Conservation (phyloP, 495 filamentous ascomycete genomes). For the Chaetomidium leptoderma region DNA sequence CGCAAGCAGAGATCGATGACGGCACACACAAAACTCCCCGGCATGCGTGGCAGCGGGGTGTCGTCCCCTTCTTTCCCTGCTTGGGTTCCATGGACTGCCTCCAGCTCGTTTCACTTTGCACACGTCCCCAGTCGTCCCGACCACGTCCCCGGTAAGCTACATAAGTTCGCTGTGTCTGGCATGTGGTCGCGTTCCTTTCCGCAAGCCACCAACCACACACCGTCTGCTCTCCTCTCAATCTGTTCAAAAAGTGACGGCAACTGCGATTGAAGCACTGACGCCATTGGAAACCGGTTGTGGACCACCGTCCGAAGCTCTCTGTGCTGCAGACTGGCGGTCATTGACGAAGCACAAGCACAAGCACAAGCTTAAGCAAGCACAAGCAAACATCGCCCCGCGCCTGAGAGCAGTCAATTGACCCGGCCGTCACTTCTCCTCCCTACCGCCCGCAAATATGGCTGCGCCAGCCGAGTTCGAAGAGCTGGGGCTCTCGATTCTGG, state of each 20-base stretch:
- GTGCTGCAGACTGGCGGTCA: no score
- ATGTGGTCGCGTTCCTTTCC: background rate
- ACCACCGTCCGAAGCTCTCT: background rate
- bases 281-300: background rate
- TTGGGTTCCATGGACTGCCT: background rate
- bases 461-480: conserved; percentile 26
- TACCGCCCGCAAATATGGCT: conserved; percentile 22
- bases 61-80: background rate
- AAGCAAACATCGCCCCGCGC: background rate
- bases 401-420: conserved; percentile 15
- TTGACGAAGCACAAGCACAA: background rate
- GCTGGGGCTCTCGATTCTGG: conserved; percentile 49
- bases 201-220: conserved; percentile 2
- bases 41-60: conserved; percentile 2
- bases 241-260: background rate
- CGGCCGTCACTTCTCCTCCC: background rate
- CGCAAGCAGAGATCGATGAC: background rate
- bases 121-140: no score
- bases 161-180: background rate
- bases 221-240: background rate
- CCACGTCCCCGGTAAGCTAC: no score
- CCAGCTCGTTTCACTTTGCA: conserved; percentile 1
- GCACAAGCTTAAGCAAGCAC: no score
- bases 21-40: conserved; percentile 9
- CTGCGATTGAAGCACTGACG: background rate